Base-by-base conservation (phyloP, 495 filamentous ascomycete species). In the Penicillium atrosanguineum region DNA sequence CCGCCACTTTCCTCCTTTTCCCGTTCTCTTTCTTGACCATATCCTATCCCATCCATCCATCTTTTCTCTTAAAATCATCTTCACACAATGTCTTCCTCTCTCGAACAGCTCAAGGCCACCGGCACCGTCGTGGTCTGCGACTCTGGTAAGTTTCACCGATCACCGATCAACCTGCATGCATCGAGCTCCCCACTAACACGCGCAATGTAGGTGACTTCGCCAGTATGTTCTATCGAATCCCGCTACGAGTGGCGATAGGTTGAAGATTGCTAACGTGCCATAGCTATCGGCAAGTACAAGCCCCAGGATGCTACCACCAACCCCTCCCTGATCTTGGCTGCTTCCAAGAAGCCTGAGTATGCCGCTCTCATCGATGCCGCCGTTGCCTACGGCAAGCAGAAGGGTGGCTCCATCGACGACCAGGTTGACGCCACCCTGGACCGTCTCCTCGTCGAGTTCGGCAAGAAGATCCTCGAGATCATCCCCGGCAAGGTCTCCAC, bases 231-330 rank as follows among this genome's bases (percentile, higher is more conserved):
- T 53, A 56, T 53, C 44, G 16, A 42, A 20, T 18, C 39, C 39
- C 11, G 31, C 11, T 12, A 34, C 11, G 31, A 34, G 12, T 34
- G 31, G 31, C 31, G 31, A 14, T 34, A 34, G 12, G 31, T 34
- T 34, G 31, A 34, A 11, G 28, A 15, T 7, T 48, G 47, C 55
- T 66, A 62, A 63, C 58, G 6, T 64, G 74, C 76, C 55, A 69
- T 77, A 84, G 89, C 92, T 67, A 99, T 99, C 73, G 91, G 80
- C 82, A 97, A 99, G 80, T 99, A 99, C 85, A 94, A 96, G 84
- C 94, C 94, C 50, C 92, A 97, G 84, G 94, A 99, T 88, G 94
- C 92, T 65, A 97, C 92, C 68, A 99, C 94, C 74, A 99, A 99
- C 82, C 94, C 94, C 37, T 97, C 94, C 57, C 81, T 99, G 67